A percentile compares a stretch with the other conserved stretches of the same genome.
Conservation (phyloP, 305 asterid genomes). For the Fraxinus albicans region DNA sequence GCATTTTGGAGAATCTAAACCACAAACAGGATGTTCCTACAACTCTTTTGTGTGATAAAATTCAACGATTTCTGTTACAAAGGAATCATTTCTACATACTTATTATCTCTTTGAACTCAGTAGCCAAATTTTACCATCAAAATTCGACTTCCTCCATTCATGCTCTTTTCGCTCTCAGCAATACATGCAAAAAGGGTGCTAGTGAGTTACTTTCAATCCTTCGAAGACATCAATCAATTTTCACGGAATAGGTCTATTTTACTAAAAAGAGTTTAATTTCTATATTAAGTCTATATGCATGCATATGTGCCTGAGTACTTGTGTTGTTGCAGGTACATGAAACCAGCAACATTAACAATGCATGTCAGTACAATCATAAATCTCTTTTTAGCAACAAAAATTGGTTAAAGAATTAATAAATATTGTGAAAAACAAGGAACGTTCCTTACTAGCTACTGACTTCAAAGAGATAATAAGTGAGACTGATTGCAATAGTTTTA, state of each 20-base stretch:
- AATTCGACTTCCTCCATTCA: background rate
- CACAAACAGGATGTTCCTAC: no score
- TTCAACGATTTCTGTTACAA: no score
- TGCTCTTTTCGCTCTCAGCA: background rate
- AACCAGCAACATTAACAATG: background rate
- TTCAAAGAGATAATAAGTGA: background rate
- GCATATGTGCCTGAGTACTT: background rate
- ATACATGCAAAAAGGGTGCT: background rate
- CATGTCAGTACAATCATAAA: background rate
- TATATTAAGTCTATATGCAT: background rate
- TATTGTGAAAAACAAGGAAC: no score
- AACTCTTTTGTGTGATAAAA: no score
- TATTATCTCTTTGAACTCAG: no score
- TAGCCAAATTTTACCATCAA: background rate
- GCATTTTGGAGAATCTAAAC: no score
- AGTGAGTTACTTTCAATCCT: background rate
- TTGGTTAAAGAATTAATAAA: background rate
- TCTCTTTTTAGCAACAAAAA: background rate
- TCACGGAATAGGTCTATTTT: background rate
- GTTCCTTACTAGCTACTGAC: background rate
- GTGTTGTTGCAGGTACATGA: background rate
- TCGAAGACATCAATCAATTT: no score
- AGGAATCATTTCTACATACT: no score
- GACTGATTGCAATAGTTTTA: background rate
- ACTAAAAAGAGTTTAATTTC: background rate